Evolutionary conservation across 2,329 filamentous ascomycete species (phyloP).

Genomic region (Thelonectria discophora): DNA sequence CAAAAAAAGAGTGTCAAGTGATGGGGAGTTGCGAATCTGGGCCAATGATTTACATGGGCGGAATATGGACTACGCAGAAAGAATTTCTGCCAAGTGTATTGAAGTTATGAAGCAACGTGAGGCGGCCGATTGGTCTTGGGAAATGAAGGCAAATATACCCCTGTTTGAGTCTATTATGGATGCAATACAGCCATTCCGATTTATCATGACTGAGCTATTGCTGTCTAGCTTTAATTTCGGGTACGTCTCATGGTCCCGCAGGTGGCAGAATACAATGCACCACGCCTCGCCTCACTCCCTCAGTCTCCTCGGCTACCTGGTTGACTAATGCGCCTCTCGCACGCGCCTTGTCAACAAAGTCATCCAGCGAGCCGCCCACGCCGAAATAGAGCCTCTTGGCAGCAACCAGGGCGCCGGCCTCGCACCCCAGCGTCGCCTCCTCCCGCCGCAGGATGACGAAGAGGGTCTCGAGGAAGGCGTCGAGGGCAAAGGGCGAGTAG

Average conservation of each 20-base stretch:
- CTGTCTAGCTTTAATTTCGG: slow-evolving; percentile 10
- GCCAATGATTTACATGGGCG: not conserved
- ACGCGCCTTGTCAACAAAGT: slow-evolving; percentile 67
- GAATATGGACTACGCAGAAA: not conserved
- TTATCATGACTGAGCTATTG: not conserved
- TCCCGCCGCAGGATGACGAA: slow-evolving; percentile 65
- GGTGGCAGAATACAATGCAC: slow-evolving; percentile 57
- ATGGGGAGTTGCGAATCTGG: not conserved
- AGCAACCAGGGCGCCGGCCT: slow-evolving; percentile 71
- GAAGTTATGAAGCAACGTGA: slow-evolving; percentile 6
- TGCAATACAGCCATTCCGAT: no score
- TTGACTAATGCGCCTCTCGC: slow-evolving; percentile 59
- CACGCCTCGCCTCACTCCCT: slow-evolving; percentile 69
- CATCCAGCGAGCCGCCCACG: slow-evolving; percentile 82
- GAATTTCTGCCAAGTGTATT: slow-evolving; percentile 4
- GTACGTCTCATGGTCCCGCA: slow-evolving; percentile 14
- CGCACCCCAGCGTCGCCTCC: slow-evolving; percentile 44
- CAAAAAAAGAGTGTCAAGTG: slow-evolving; percentile 51
- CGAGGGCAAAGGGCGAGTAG: slow-evolving; percentile 77
- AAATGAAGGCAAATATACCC: slow-evolving; percentile 28
- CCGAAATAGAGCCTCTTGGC: slow-evolving; percentile 87
- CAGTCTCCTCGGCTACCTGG: slow-evolving; percentile 65
- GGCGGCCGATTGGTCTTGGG: slow-evolving; percentile 14
- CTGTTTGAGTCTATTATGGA: slow-evolving; percentile 13
- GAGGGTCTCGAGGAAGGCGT: slow-evolving; percentile 73